phyloP scores from a whole-genome alignment of 192 early-diverging fungal species.

The Ramicandelaber brevisporus region DNA sequence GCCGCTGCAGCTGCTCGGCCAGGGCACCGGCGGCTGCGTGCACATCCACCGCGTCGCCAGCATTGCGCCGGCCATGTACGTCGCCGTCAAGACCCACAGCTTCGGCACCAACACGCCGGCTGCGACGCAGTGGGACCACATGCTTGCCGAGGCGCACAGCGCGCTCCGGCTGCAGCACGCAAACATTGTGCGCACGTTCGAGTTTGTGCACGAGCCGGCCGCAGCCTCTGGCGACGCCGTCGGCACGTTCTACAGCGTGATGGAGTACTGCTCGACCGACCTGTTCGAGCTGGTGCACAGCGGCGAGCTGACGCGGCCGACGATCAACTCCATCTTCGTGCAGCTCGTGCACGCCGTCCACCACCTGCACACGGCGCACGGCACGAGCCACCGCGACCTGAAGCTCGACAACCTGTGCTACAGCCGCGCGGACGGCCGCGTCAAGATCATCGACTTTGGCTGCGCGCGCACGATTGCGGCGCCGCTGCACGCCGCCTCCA shows the following conservation, averaged over 20 bases:
- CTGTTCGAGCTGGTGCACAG: slow-evolving; percentile 38
- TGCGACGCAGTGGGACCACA: slow-evolving; percentile 18
- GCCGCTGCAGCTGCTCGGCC: slow-evolving; percentile 1
- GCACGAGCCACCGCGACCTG: slow-evolving; percentile 41
- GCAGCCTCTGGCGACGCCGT: slow-evolving; percentile 10
- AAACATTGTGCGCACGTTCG: slow-evolving; percentile 28
- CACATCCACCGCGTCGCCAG: slow-evolving; percentile 8
- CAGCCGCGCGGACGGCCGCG: slow-evolving; percentile 16
- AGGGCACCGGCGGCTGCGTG: slow-evolving; percentile 2
- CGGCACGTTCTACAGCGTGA: slow-evolving; percentile 24
- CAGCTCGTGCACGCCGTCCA: slow-evolving; percentile 34
- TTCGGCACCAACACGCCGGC: slow-evolving; percentile 8
- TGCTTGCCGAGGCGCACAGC: slow-evolving; percentile 6
- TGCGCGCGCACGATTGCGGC: slow-evolving; percentile 42
- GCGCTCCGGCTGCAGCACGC: slow-evolving; percentile 14
- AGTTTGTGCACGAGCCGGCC: slow-evolving; percentile 28
- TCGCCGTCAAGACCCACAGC: slow-evolving; percentile 19
- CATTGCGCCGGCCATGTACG: slow-evolving; percentile 10
- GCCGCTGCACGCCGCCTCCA: slow-evolving; percentile 30
- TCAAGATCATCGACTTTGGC: slow-evolving; percentile 59
- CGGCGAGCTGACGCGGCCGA: slow-evolving; percentile 28
- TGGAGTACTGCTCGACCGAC: slow-evolving; percentile 62
- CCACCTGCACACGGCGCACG: slow-evolving; percentile 34
- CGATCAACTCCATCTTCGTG: slow-evolving; percentile 48
- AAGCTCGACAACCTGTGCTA: slow-evolving; percentile 45